Evolutionary conservation across 345 rosid species (phyloP), one percentile per base, ranked within the genome.

Genomic region (Eutrema japonicum): DNA sequence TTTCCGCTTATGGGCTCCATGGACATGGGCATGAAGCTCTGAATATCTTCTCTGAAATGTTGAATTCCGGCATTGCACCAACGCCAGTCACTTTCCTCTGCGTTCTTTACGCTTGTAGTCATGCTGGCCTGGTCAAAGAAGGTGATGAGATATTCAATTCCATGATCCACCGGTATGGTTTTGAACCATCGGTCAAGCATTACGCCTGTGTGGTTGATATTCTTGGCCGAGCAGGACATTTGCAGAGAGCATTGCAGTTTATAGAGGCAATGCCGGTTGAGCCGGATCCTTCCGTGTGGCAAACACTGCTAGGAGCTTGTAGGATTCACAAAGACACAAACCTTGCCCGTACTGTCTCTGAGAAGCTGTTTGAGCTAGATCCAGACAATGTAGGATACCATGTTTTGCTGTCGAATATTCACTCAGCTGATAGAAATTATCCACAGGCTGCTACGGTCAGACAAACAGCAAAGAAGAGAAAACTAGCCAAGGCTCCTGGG

Each of bases 151-250:
- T 89, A 68, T 91, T 85, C 81, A 74, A 70, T 46, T 77, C 86
- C 64, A 91, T 91, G 97, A 75, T 84, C 16, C 82, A 84, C 66
- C 77, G 40, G 62, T 79, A 78, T 36, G 74, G 88, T 52, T 76
- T 87, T 51, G 79, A 87, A 82, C 96, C 97, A 38, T 71, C 82
- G 50, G 66, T 82, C 6, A 87, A 85, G 83, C 96, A 91, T 80
- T 85, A 87, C 66, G 93, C 97, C 10, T 89, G 92, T 79, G 66
- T 87, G 90, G 90, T 91, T 38, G 97, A 89, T 80, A 82, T 89
- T 74, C 83, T 87, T 55, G 96, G 96, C 55, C 84, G 96, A 76
- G 88, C 93, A 66, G 97, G 97, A 74, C 67, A 81, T 50, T 81
- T 91, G 76, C 78, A 88, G 71, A 75, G 68, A 78, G 97, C 96